phyloP scores from a whole-genome alignment of 495 filamentous ascomycete genomes.

The Aspergillus sparsus region DNA sequence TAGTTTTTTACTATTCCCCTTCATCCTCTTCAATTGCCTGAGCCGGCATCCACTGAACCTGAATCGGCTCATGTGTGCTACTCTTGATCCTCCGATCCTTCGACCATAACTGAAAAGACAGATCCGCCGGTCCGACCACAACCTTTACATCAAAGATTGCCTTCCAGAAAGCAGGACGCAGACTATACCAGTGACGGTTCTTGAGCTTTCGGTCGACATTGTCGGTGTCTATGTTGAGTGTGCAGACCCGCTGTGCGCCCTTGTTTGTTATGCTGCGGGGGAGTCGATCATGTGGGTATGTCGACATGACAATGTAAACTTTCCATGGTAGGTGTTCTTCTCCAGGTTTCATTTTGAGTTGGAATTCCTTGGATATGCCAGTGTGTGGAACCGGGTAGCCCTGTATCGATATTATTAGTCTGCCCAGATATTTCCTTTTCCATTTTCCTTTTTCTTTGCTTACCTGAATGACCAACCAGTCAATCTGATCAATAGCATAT shows the following conservation, averaged over 20 bases:
- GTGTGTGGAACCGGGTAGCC: constrained; percentile 37
- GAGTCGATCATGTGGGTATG: constrained; percentile 39
- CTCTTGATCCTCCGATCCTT: constrained; percentile 45
- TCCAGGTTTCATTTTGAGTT: constrained; percentile 45
- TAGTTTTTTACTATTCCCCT: too few relatives aligned
- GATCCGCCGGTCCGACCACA: constrained; percentile 55
- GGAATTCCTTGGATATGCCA: constrained; percentile 45
- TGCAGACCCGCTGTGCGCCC: constrained; percentile 30
- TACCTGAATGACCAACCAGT: constrained; percentile 58
- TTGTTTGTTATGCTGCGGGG: constrained; percentile 44
- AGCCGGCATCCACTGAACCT: constrained; percentile 48
- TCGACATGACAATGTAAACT: constrained; percentile 51
- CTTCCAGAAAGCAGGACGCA: constrained; percentile 47
- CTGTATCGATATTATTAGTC: constrained; percentile 24
- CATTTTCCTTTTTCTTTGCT: background rate
- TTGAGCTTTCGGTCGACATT: constrained; percentile 49
- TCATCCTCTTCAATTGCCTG: background rate
- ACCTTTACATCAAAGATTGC: constrained; percentile 53
- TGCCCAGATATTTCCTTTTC: background rate
- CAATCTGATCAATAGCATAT: constrained; percentile 54
- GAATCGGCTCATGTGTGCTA: constrained; percentile 51
- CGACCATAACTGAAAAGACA: constrained; percentile 57
- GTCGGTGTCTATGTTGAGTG: constrained; percentile 29
- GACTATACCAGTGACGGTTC: constrained; percentile 45
- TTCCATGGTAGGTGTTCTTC: constrained; percentile 44